Evolutionary conservation across 352 stramenopile species (phyloP), one percentile per base, ranked within the genome.

Genomic region (Globisporangium megalacanthum): DNA sequence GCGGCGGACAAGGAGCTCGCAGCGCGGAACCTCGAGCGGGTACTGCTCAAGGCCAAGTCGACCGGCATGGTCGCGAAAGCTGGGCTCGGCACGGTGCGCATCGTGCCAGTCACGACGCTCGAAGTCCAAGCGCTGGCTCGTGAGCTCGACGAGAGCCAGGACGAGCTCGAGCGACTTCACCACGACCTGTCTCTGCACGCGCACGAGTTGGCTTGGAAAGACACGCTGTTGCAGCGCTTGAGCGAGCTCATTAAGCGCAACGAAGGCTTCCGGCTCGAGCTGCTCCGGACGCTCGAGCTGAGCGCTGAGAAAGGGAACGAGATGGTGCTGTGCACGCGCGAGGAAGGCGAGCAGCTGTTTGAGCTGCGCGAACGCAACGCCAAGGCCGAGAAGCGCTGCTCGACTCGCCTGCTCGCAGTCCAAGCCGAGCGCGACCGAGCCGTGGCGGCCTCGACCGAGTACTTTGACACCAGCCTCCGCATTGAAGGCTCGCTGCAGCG

Each of bases 1-100:
- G 37, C 82, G 39, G 63, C 61, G 0, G 57, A 52, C 0, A 77
- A 83, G 48, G 72, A 88, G 25, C 58, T 80, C 6, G 61, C 63
- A 13, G n/a, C 77, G 17, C 72, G 76, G 4, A 88, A 88, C 54
- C 59, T 81, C 57, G 75, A 90, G 49, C 78, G 80, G 17, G 72
- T 88, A n/a, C 52, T 77, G 44, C 41, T 73, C 29, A 90, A 90
- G 46, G 80, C 77, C 11, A 79, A 79, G 56, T 78, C 20, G 29
- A 88, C 75, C 1, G 80, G 80, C 4, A 90, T 85, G 77, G 75
- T 90, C 48, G 80, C 80, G 6, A 87, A 83, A 58, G 80, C 80
- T 0, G 80, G 78, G 3, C 61, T 90, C 13, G 80, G 80, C 1
- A 90, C 72, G 0, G 80, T 90, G 9, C 80, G 80, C 8, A 78